These are phyloP conservation scores for Suillus subluteus DNA, from an alignment of 768 basidiomycete species.

Conservation along the genomic window DNA sequence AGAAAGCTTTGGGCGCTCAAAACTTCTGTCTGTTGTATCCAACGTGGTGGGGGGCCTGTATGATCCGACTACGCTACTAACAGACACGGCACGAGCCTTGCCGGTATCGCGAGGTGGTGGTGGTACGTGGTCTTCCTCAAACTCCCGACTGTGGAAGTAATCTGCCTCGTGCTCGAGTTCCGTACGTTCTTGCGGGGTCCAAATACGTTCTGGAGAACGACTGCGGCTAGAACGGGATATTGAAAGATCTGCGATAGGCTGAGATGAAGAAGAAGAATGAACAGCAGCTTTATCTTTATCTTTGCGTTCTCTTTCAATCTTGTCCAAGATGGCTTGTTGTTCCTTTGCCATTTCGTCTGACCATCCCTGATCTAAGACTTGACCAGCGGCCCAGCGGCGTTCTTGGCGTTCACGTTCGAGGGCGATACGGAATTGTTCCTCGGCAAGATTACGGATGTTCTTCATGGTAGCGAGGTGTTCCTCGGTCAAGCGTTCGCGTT, in stretches of 20 bases:
- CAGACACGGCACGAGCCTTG: constrained; percentile 32
- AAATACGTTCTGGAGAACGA: constrained; percentile 23
- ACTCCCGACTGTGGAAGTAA: constrained; percentile 26
- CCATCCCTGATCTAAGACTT: constrained; percentile 36
- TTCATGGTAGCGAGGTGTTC: constrained; percentile 48
- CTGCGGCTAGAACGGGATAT: constrained; percentile 15
- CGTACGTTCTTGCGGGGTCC: constrained; percentile 22
- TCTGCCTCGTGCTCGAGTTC: constrained; percentile 30
- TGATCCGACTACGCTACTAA: constrained; percentile 27
- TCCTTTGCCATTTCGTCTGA: constrained; percentile 38
- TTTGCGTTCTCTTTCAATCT: constrained; percentile 45
- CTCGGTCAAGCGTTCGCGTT: constrained; percentile 40
- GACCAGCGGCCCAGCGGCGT: constrained; percentile 50
- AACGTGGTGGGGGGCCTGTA: constrained; percentile 31
- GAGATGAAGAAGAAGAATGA: constrained; percentile 16
- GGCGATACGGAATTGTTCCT: constrained; percentile 47
- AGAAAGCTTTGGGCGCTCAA: constrained; percentile 25
- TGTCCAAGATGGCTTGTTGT: constrained; percentile 51
- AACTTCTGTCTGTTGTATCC: constrained; percentile 24
- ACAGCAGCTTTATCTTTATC: constrained; percentile 17
- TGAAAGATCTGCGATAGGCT: constrained; percentile 9
- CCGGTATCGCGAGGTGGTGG: constrained; percentile 15
- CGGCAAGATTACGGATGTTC: constrained; percentile 47
- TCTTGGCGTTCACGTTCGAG: constrained; percentile 54
- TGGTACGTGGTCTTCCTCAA: constrained; percentile 28